Percentiles rank a stretch among this genome's conserved stretches.
phyloP scores from a whole-genome alignment of 2,329 filamentous ascomycete species.

The Monosporascus ibericus region DNA sequence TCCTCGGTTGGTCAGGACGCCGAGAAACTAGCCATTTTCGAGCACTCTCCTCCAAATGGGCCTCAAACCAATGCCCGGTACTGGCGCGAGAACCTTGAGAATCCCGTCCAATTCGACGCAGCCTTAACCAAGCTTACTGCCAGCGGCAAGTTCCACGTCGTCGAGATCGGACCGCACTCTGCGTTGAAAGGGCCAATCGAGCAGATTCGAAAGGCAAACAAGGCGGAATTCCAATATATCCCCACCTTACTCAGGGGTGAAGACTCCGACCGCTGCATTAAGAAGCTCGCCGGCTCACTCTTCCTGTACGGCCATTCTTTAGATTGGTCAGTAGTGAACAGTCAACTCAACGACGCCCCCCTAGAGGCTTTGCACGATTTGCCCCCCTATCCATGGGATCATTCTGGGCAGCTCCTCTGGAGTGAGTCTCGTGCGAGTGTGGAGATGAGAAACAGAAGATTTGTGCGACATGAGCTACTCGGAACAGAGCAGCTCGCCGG shows the following conservation, averaged over 20 bases:
- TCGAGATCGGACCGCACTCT: too few species aligned
- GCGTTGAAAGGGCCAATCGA: conserved; percentile 28
- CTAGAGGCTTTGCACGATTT: conserved; percentile 19
- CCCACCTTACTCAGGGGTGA: not conserved
- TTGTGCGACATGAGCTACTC: conserved; percentile 12
- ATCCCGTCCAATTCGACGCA: conserved; percentile 6
- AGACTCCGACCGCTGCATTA: not conserved
- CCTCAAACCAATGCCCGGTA: conserved; percentile 3
- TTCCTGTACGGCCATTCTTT: not conserved
- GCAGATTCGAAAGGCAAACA: conserved; percentile 18
- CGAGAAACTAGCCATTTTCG: too few species aligned
- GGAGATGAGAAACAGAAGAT: conserved; percentile 7
- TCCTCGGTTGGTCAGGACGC: conserved; percentile 5
- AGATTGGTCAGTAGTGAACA: not conserved
- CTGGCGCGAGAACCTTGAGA: conserved; percentile 11
- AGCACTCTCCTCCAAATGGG: too few species aligned
- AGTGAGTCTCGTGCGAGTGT: conserved; percentile 7
- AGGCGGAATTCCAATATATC: not conserved
- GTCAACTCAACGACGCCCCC: too few species aligned
- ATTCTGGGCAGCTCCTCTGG: conserved; percentile 10
- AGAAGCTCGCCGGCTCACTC: not conserved
- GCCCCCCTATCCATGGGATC: conserved; percentile 34
- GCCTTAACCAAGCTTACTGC: not conserved
- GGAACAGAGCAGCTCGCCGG: conserved; percentile 1
- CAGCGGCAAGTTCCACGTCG: not conserved